phyloP scores from a whole-genome alignment of 495 filamentous ascomycete species.

The Hypoxylon intermedium region DNA sequence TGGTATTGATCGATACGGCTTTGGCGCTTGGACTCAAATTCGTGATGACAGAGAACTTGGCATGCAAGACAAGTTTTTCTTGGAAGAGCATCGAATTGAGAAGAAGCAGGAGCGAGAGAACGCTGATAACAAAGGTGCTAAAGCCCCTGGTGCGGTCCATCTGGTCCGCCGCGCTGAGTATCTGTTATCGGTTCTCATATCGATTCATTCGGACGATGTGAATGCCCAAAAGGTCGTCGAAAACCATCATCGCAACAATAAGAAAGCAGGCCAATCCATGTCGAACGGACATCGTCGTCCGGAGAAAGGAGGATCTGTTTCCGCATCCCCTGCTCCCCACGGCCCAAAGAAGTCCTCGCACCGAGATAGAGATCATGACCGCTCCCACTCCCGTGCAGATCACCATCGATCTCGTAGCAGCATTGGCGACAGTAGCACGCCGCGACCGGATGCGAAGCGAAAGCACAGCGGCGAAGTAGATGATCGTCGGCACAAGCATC shows the following conservation, averaged over 20 bases:
- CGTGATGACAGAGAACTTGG: slow-evolving; percentile 88
- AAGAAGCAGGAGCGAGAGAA: slow-evolving; percentile 90
- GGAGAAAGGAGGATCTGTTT: slow-evolving; percentile 59
- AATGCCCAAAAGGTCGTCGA: slow-evolving; percentile 82
- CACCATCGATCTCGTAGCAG: slow-evolving; percentile 59
- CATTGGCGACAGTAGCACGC: slow-evolving; percentile 52
- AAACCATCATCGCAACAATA: slow-evolving; percentile 88
- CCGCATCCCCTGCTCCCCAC: slow-evolving; percentile 64
- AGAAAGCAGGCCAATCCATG: slow-evolving; percentile 54
- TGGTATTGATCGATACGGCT: slow-evolving; percentile 90
- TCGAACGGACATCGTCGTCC: slow-evolving; percentile 59
- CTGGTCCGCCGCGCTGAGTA: slow-evolving; percentile 95
- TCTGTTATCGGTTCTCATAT: slow-evolving; percentile 85
- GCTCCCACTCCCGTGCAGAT: slow-evolving; percentile 48
- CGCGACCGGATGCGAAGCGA: slow-evolving; percentile 54
- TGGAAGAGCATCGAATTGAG: slow-evolving; percentile 97
- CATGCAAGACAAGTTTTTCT: slow-evolving; percentile 90
- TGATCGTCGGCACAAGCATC: slow-evolving; percentile 46
- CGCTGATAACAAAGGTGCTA: slow-evolving; percentile 76
- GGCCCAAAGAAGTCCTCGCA: slow-evolving; percentile 51
- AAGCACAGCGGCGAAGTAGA: slow-evolving; percentile 49
- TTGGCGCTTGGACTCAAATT: slow-evolving; percentile 91
- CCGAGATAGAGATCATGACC: slow-evolving; percentile 51
- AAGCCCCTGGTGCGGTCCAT: slow-evolving; percentile 94
- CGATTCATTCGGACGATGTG: slow-evolving; percentile 72